Evolutionary conservation across 176 grass and related monocot species (phyloP), one percentile per base, ranked within the genome.

Genomic region (Typha latifolia): DNA sequence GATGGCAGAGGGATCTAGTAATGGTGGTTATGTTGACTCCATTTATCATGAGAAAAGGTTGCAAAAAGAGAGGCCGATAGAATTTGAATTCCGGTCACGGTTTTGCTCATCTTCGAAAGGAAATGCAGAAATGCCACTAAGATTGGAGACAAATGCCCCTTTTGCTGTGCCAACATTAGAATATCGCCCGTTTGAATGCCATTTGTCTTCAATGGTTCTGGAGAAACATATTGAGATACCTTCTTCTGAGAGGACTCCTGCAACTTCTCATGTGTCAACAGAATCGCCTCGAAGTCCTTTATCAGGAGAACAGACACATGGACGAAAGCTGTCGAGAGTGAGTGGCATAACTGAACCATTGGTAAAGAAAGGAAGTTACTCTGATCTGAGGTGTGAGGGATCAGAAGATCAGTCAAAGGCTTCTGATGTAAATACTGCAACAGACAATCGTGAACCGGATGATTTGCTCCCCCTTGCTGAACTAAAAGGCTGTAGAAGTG

Each of bases 181-280:
- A 76, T 21, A 66, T 26, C 3, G 3, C 26, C 49, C 63, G 7
- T 75, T 63, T 11, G 16, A 22, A 19, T 43, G 37, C 37, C 37
- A 43, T 43, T 43, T 43, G 37, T 43, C 37, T 43, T 43, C 37
- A 43, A 43, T 43, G 37, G 37, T 43, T 43, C 37, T 50, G 70
- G 71, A n/a, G 18, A 71, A 78, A 66, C 81, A 69, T 78, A 49
- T 23, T 72, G 52, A 12, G 16, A 63, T 18, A 48, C 59, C 82
- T 21, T 66, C 26, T 20, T 18, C 61, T 77, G 21, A 18, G 48
- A 29, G 12, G 12, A 64, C 48, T 32, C 15, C 31, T 61, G 31
- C 11, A 57, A 11, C 20, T 14, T 5, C 34, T 0, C 14, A 56
- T 52, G 4, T 65, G 48, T 48, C 26, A 4, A 70, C 61, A 64